Conservation (phyloP, 2,329 filamentous ascomycete genomes). For the Chaetomium strumarium region DNA sequence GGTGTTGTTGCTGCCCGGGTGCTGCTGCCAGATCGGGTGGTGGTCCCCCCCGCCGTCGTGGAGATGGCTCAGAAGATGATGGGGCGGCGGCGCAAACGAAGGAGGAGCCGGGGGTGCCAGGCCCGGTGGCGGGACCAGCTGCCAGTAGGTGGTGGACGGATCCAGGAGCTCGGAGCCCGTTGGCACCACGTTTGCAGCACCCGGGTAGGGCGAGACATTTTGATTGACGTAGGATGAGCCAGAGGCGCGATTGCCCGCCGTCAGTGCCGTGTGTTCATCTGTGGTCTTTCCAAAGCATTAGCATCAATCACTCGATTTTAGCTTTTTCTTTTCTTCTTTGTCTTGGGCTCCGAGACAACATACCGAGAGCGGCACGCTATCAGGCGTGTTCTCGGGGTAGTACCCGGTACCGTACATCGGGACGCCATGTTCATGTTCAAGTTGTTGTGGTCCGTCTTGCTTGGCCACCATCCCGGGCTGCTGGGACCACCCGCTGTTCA, state of each 20-base stretch:
- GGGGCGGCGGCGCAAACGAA: constrained; percentile 9
- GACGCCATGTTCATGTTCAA: not conserved
- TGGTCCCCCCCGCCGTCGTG: constrained; percentile 1
- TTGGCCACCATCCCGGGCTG: not conserved
- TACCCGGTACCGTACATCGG: not conserved
- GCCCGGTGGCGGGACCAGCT: not conserved
- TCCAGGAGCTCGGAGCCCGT: not conserved
- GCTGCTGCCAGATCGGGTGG: constrained; percentile 4
- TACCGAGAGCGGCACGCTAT: not conserved
- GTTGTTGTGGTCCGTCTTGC: not conserved
- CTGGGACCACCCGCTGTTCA: constrained; percentile 4
- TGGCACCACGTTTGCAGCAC: not conserved
- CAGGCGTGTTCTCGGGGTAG: not conserved
- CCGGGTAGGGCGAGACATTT: constrained; percentile 6
- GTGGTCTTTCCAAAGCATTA: not conserved
- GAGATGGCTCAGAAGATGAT: no score
- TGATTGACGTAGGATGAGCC: not conserved
- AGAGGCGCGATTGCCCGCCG: not conserved
- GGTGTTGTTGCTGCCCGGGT: not conserved
- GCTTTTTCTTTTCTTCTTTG: not conserved
- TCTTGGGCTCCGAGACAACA: not conserved
- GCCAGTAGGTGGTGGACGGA: constrained; percentile 8
- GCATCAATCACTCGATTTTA: not conserved
- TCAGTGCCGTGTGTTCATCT: not conserved
- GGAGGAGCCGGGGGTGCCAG: not conserved